A percentile compares a stretch with the other conserved stretches of the same genome.
These are phyloP conservation scores for Melastoma malabathricum DNA, from an alignment of 345 rosid genomes.

Conservation along the genomic window DNA sequence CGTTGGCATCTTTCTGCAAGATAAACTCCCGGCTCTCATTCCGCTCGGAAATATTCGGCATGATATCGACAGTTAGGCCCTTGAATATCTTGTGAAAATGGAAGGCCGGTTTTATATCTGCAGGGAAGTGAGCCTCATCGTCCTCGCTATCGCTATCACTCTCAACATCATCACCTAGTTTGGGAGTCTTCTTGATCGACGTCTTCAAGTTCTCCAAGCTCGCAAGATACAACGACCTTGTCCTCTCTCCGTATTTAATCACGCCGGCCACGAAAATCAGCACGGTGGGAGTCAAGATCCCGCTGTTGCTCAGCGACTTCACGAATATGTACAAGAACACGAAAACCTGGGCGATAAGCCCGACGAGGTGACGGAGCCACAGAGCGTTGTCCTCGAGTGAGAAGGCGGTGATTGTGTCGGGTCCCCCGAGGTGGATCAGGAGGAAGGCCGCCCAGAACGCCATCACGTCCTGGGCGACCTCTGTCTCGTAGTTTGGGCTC, in stretches of 20 bases:
- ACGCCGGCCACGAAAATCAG: slow-evolving; percentile 36
- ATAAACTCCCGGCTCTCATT: slow-evolving; percentile 41
- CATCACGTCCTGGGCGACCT: slow-evolving; percentile 12
- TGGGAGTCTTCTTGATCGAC: slow-evolving; percentile 28
- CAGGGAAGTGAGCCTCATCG: slow-evolving; percentile 29
- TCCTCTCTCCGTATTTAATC: slow-evolving; percentile 51
- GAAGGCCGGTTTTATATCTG: slow-evolving; percentile 15
- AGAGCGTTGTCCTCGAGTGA: slow-evolving; percentile 60
- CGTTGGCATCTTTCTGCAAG: slow-evolving; percentile 1
- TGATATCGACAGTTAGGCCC: slow-evolving; percentile 45
- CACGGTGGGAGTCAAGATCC: slow-evolving; percentile 16
- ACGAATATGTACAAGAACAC: slow-evolving; percentile 34
- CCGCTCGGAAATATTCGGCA: slow-evolving; percentile 34
- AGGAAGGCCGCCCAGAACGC: slow-evolving; percentile 71
- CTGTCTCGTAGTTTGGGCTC: too few relatives aligned
- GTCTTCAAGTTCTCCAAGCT: slow-evolving; percentile 45
- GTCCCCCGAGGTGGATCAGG: slow-evolving; percentile 53
- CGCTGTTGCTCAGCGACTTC: slow-evolving; percentile 14
- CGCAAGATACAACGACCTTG: slow-evolving; percentile 36
- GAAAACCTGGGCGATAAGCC: slow-evolving; percentile 25
- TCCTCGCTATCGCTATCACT: slow-evolving; percentile 41
- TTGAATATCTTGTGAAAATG: slow-evolving; percentile 28
- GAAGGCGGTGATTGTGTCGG: slow-evolving; percentile 52
- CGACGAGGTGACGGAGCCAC: slow-evolving; percentile 43
- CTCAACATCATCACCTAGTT: too few relatives aligned